These are phyloP conservation scores for Pichia rugopelliculosa DNA, from an alignment of 805 yeast genomes.

Conservation along the genomic window DNA sequence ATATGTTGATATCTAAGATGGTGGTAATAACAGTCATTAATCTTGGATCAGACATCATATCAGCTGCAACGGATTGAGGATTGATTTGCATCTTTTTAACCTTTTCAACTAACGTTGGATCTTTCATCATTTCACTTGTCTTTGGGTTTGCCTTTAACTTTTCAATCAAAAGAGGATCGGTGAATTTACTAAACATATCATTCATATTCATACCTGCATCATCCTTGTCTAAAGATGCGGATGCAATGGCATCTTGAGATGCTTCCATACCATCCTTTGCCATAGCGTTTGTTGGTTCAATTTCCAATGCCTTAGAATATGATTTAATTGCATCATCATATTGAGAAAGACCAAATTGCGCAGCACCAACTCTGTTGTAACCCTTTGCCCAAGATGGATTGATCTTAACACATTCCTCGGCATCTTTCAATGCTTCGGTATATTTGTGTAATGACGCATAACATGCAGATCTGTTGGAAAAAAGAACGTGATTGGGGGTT, in stretches of 20 bases:
- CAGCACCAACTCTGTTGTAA: constrained; percentile 88
- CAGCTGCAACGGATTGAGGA: constrained; percentile 68
- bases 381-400: constrained; percentile 94
- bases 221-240: constrained; percentile 15
- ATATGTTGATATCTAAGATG: constrained; percentile 70
- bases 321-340: constrained; percentile 65
- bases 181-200: constrained; percentile 47
- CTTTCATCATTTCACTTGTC: constrained; percentile 80
- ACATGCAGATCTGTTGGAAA: constrained; percentile 89
- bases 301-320: constrained; percentile 71
- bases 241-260: constrained; percentile 51
- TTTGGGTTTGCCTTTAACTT: constrained; percentile 78
- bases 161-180: constrained; percentile 68
- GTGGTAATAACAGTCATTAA: constrained; percentile 84
- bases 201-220: constrained; percentile 47
- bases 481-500: constrained; percentile 84
- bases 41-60: constrained; percentile 73
- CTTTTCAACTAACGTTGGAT: constrained; percentile 74
- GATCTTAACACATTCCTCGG: constrained; percentile 71
- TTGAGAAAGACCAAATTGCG: constrained; percentile 78
- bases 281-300: constrained; percentile 77
- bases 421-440: constrained; percentile 72
- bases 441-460: constrained; percentile 75
- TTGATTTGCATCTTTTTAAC: constrained; percentile 52
- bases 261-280: constrained; percentile 76